A percentile compares a stretch with the other conserved stretches of the same genome.
phyloP scores from a whole-genome alignment of 768 basidiomycete species.

The Pholiota molesta region DNA sequence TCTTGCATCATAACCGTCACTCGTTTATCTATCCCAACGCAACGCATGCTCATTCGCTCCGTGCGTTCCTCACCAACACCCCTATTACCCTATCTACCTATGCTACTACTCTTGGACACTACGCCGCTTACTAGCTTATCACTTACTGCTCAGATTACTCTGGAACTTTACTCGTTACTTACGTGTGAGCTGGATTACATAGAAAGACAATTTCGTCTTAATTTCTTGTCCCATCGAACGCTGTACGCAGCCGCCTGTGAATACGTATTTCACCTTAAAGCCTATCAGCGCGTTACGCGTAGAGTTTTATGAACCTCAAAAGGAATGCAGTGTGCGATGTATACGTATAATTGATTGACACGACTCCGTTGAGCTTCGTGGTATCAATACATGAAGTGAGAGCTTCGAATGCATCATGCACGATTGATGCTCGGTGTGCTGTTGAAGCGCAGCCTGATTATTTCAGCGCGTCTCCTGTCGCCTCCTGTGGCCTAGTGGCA shows the following conservation, averaged over 20 bases:
- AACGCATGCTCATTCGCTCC: background rate
- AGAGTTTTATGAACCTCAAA: background rate
- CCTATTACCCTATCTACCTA: background rate
- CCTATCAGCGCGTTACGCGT: background rate
- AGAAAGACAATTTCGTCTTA: background rate
- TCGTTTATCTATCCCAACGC: background rate
- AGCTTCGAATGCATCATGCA: background rate
- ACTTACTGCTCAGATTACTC: background rate
- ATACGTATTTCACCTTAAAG: background rate
- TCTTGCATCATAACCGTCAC: slow-evolving; percentile 6
- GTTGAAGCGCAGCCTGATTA: background rate
- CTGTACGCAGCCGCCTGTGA: background rate
- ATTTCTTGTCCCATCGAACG: background rate
- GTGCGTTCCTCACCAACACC: background rate
- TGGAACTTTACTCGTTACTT: background rate
- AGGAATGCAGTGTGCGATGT: too few species aligned
- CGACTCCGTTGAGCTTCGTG: background rate
- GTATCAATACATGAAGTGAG: background rate
- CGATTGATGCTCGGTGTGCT: background rate
- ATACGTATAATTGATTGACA: too few species aligned
- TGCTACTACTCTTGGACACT: background rate
- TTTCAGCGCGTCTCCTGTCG: background rate
- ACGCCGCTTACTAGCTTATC: background rate
- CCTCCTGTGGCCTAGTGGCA: background rate
- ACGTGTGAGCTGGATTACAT: background rate